These are phyloP conservation scores for Ophiocordyceps camponoti-saundersi DNA, from an alignment of 2,329 filamentous ascomycete species.

Conservation along the genomic window DNA sequence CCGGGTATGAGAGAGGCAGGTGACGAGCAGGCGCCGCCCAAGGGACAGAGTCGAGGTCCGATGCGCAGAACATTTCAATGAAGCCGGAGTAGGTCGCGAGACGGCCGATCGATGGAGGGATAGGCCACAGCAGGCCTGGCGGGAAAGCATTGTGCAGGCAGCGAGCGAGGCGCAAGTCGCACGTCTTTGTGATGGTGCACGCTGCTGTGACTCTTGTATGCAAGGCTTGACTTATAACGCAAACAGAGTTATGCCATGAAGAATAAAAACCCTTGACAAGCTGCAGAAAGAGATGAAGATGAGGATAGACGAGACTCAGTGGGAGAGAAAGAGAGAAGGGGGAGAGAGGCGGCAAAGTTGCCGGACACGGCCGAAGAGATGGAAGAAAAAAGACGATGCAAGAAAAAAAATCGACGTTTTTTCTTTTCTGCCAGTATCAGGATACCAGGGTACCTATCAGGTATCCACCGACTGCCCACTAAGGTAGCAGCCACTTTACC, in stretches of 20 bases:
- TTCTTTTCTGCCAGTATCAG: background rate
- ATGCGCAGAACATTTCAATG: slow-evolving; percentile 4
- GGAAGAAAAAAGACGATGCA: background rate
- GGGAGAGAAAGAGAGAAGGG: background rate
- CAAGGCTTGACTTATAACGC: background rate
- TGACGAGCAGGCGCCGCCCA: slow-evolving; percentile 10
- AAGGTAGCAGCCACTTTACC: background rate
- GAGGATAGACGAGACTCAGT: background rate
- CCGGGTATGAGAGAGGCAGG: slow-evolving; percentile 12
- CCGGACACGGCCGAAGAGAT: background rate
- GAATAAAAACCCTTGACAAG: background rate
- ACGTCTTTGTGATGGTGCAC: background rate
- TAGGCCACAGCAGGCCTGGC: slow-evolving; percentile 14
- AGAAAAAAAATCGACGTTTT: background rate
- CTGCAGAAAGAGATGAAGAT: background rate
- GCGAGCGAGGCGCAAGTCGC: background rate
- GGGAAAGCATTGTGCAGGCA: slow-evolving; percentile 15
- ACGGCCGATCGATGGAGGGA: slow-evolving; percentile 8
- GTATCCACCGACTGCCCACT: background rate
- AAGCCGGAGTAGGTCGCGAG: slow-evolving; percentile 6
- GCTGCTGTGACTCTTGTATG: background rate
- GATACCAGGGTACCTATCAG: background rate
- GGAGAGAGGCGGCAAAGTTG: background rate
- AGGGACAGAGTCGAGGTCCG: slow-evolving; percentile 4
- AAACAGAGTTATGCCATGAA: background rate